Evolutionary conservation across 1,284 basidiomycete species (phyloP).

Genomic region (Pascua sp.): DNA sequence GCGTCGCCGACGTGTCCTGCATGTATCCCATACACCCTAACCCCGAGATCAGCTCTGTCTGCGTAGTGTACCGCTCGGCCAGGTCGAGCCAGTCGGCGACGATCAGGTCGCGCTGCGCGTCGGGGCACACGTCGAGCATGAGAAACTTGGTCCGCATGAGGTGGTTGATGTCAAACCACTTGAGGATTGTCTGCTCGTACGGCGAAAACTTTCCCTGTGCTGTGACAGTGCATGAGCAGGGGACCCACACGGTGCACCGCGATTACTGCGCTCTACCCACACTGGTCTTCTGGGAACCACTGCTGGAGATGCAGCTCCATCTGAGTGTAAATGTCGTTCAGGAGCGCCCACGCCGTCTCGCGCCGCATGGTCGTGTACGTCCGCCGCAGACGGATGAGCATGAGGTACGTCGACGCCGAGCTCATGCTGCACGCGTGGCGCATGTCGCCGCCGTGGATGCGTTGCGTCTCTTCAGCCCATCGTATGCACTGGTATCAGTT

Average conservation of each 20-base stretch:
- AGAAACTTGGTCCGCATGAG: conserved; percentile 10
- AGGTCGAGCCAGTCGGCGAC: conserved; percentile 7
- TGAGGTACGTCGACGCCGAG: conserved; percentile 9
- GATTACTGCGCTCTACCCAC: too few relatives aligned
- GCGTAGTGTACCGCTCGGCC: conserved; percentile 5
- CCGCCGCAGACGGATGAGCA: conserved; percentile 6
- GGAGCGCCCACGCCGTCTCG: conserved; percentile 1
- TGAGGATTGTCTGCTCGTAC: conserved; percentile 10
- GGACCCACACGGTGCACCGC: too few relatives aligned
- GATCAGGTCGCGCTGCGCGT: background rate
- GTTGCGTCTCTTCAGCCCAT: conserved; percentile 9
- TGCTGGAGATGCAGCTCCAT: conserved; percentile 8
- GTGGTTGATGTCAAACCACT: conserved; percentile 13
- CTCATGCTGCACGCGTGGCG: conserved; percentile 12
- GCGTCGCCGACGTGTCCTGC: conserved; percentile 14
- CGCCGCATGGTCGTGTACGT: background rate
- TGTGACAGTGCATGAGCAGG: background rate
- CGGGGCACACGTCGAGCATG: conserved; percentile 7
- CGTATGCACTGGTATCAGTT: conserved; percentile 2
- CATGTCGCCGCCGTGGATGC: conserved; percentile 10
- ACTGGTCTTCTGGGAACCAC: conserved; percentile 12
- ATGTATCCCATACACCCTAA: conserved; percentile 11
- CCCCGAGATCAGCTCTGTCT: conserved; percentile 7
- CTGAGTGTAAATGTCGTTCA: conserved; percentile 6
- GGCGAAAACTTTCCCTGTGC: conserved; percentile 4